Percentiles rank a stretch among this genome's conserved stretches.
These are phyloP conservation scores for Fraxinus quadrangulata DNA, from an alignment of 257 asterid species.

Conservation along the genomic window DNA sequence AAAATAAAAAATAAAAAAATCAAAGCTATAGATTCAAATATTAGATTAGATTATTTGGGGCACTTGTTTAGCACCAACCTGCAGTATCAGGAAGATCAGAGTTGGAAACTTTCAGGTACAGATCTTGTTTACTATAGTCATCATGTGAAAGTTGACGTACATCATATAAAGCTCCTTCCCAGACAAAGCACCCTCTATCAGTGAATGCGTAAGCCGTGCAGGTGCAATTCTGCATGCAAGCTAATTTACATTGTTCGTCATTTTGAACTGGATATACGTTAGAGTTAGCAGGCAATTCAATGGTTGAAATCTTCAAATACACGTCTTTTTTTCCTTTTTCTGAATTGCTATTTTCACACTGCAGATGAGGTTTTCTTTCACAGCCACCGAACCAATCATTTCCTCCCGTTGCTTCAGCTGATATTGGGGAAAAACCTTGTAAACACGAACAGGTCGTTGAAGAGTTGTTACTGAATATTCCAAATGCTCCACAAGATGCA, in stretches of 20 bases:
- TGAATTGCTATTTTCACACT: constrained; percentile 25
- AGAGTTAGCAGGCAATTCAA: constrained; percentile 25
- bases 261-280: constrained; percentile 8
- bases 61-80: constrained; percentile 26
- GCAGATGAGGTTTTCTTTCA: constrained; percentile 29
- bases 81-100: constrained; percentile 34
- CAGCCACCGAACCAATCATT: constrained; percentile 25
- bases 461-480: constrained; percentile 11
- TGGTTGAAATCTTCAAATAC: constrained; percentile 20
- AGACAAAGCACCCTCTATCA: constrained; percentile 27
- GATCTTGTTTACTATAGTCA: not conserved
- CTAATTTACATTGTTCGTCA: constrained; percentile 25
- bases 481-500: constrained; percentile 41
- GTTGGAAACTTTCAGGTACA: constrained; percentile 31
- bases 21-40: not conserved
- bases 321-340: constrained; percentile 20
- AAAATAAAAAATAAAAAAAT: too few species aligned
- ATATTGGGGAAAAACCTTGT: constrained; percentile 29
- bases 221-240: constrained; percentile 32
- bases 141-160: not conserved
- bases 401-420: not conserved
- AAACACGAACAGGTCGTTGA: constrained; percentile 32
- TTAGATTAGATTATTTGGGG: not conserved
- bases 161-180: constrained; percentile 39
- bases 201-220: constrained; percentile 39